Evolutionary conservation across 192 early-diverging fungal species (phyloP).

Genomic region (Coemansia sp.): DNA sequence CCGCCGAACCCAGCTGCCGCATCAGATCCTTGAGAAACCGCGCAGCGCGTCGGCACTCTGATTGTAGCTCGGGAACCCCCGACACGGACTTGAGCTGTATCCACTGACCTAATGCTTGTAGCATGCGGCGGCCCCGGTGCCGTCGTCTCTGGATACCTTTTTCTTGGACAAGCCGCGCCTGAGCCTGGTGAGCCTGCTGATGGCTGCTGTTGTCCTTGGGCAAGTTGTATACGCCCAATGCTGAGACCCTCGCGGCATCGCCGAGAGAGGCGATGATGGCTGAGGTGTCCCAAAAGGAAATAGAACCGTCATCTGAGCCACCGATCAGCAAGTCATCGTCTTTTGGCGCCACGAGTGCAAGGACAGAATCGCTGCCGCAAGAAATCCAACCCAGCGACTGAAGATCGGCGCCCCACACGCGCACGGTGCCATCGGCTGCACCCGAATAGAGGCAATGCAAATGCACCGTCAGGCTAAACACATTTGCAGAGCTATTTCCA

Average conservation of each 20-base stretch:
- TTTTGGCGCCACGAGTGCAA: conserved; percentile 46
- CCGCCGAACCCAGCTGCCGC: conserved; percentile 65
- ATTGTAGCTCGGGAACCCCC: conserved; percentile 64
- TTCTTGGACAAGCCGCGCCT: neutral
- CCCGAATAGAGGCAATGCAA: conserved; percentile 58
- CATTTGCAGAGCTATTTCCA: conserved; percentile 52
- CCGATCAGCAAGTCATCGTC: conserved; percentile 57
- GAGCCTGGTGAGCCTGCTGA: neutral
- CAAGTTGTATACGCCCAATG: neutral
- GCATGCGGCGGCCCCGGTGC: conserved; percentile 40
- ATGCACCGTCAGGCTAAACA: conserved; percentile 56
- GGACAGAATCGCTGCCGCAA: conserved; percentile 58
- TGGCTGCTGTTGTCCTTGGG: neutral
- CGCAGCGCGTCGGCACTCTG: conserved; percentile 71
- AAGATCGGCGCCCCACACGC: conserved; percentile 67
- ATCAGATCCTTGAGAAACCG: conserved; percentile 68
- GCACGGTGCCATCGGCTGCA: conserved; percentile 67
- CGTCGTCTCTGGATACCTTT: conserved; percentile 2
- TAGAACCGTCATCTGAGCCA: conserved; percentile 61
- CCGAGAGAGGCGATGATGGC: neutral
- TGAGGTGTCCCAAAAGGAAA: conserved; percentile 61
- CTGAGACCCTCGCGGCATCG: neutral
- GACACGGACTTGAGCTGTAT: conserved; percentile 66
- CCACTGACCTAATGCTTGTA: conserved; percentile 69
- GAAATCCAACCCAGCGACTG: conserved; percentile 55